These are phyloP conservation scores for Sarcodon sp. DNA, from an alignment of 768 basidiomycete species.

Conservation along the genomic window DNA sequence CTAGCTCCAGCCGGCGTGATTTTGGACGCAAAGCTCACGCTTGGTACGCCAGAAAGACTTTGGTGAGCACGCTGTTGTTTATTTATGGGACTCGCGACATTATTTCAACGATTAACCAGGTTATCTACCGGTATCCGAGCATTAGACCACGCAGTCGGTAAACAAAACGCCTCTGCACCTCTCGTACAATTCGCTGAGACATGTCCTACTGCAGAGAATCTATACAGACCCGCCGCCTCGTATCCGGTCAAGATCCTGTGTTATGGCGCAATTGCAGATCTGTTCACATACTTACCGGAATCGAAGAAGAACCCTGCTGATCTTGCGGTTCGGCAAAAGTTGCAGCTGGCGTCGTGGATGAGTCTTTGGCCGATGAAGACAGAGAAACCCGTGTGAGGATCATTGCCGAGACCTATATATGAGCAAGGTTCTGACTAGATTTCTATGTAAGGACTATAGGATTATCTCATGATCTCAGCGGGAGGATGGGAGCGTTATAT, in stretches of 20 bases:
- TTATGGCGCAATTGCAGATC: conserved; percentile 53
- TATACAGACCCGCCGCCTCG: conserved; percentile 44
- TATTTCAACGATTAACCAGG: too few species aligned
- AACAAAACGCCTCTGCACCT: conserved; percentile 6
- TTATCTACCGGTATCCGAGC: conserved; percentile 70
- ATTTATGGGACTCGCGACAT: too few species aligned
- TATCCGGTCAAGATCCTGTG: conserved; percentile 51
- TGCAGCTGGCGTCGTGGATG: conserved; percentile 74
- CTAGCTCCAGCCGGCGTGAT: conserved; percentile 65
- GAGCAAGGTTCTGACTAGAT: background rate
- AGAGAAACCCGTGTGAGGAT: conserved; percentile 37
- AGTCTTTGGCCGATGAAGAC: conserved; percentile 56
- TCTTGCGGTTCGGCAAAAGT: conserved; percentile 48
- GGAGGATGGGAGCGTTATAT: conserved; percentile 61
- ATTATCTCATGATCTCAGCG: conserved; percentile 64
- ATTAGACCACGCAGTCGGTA: conserved; percentile 71
- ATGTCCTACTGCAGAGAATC: conserved; percentile 28
- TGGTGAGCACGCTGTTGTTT: conserved; percentile 24
- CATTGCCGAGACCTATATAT: background rate
- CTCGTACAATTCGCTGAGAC: background rate
- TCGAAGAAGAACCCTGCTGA: conserved; percentile 46
- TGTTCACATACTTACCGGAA: conserved; percentile 61
- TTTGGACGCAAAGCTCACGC: conserved; percentile 63
- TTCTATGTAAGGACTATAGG: conserved; percentile 48
- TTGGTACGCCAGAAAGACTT: conserved; percentile 59